Evolutionary conservation across 139 green algal genomes (phyloP).

Genomic region (Chlamydomonas eustigma): DNA sequence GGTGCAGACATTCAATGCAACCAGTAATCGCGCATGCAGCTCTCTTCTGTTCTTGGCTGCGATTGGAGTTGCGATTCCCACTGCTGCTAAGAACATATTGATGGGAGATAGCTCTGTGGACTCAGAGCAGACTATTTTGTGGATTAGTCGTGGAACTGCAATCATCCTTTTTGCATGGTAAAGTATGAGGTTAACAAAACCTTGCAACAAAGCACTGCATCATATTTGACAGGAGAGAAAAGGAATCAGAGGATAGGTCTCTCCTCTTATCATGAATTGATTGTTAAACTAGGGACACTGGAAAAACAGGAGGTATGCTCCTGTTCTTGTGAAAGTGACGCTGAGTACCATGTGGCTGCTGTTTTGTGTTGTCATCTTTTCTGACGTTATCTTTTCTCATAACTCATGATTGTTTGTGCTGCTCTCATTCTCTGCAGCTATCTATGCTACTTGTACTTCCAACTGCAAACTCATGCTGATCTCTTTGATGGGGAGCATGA

Average conservation of each 20-base stretch:
- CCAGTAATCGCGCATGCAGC: constrained; percentile 27
- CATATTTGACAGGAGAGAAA: too few relatives aligned
- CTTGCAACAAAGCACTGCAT: too few relatives aligned
- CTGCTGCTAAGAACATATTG: background rate
- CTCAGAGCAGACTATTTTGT: background rate
- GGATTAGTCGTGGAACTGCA: constrained; percentile 1
- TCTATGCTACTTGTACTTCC: constrained; percentile 73
- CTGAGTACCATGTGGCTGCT: too few relatives aligned
- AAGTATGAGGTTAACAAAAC: too few relatives aligned
- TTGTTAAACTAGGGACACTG: too few relatives aligned
- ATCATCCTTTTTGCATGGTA: constrained; percentile 14
- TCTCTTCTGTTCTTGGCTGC: constrained; percentile 74
- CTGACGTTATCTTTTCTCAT: too few relatives aligned
- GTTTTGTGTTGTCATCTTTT: too few relatives aligned
- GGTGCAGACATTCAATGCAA: constrained; percentile 70
- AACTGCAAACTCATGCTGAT: constrained; percentile 69
- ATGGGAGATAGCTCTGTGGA: background rate
- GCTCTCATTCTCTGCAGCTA: constrained; percentile 41
- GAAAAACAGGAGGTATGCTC: too few relatives aligned
- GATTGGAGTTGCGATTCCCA: constrained; percentile 45
- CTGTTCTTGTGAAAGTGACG: too few relatives aligned
- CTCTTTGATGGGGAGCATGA: constrained; percentile 38
- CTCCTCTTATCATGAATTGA: too few relatives aligned
- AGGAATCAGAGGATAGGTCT: too few relatives aligned
- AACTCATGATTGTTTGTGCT: constrained; percentile 2